Percentiles rank a stretch among this genome's conserved stretches.
These are phyloP conservation scores for Fusarium nodosum DNA, from an alignment of 2,329 filamentous ascomycete genomes.

Conservation along the genomic window DNA sequence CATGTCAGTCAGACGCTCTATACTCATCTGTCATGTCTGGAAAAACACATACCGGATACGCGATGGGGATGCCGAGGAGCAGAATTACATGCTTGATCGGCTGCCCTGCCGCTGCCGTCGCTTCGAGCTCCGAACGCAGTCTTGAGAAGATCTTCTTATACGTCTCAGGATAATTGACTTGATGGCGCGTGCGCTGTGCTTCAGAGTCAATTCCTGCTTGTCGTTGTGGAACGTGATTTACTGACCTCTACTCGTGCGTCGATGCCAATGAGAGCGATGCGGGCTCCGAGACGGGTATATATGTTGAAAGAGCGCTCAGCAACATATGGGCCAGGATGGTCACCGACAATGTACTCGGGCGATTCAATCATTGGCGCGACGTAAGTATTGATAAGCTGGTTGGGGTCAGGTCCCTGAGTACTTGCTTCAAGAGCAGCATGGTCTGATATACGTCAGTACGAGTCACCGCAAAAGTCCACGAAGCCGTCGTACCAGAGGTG, in stretches of 20 bases:
- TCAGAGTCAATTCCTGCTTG: conserved; percentile 58
- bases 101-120: conserved; percentile 73
- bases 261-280: conserved; percentile 87
- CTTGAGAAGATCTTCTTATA: conserved; percentile 87
- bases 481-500: conserved; percentile 61
- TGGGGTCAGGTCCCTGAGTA: conserved; percentile 72
- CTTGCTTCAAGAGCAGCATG: conserved; percentile 44
- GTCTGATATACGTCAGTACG: conserved; percentile 42
- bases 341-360: conserved; percentile 82
- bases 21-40: not conserved
- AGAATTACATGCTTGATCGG: conserved; percentile 91
- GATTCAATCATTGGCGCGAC: conserved; percentile 72
- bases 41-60: conserved; percentile 75
- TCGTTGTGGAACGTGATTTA: not conserved
- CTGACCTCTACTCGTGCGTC: conserved; percentile 90
- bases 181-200: conserved; percentile 82
- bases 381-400: conserved; percentile 80
- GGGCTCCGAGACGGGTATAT: conserved; percentile 84
- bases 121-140: conserved; percentile 78
- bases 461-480: not conserved
- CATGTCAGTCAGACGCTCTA: conserved; percentile 21
- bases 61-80: conserved; percentile 87
- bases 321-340: conserved; percentile 88
- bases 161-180: conserved; percentile 94
- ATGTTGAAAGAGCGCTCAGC: conserved; percentile 88